Conservation (phyloP, 2,329 filamentous ascomycete genomes). For the Diaporthe destruens region DNA sequence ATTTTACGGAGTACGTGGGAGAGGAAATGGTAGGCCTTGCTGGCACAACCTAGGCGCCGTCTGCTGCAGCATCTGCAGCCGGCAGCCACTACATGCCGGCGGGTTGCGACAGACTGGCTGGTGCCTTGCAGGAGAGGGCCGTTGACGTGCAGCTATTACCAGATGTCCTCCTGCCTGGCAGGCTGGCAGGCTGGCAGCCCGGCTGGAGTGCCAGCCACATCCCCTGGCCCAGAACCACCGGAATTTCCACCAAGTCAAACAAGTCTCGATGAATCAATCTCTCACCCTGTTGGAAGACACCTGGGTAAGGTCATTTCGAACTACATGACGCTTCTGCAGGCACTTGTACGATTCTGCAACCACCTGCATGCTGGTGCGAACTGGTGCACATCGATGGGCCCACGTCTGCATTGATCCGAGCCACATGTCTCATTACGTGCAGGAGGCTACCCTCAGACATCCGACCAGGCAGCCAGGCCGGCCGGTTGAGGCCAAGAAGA, state of each 20-base stretch:
- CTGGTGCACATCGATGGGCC: conserved; percentile 12
- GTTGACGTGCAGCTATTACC: conserved; percentile 25
- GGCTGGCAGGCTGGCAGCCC: background rate
- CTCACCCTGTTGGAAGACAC: background rate
- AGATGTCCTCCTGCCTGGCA: background rate
- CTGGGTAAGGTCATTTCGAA: conserved; percentile 28
- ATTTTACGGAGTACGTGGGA: background rate
- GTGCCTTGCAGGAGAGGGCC: conserved; percentile 28
- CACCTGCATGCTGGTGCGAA: conserved; percentile 24
- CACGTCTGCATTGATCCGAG: conserved; percentile 32
- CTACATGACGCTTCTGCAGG: conserved; percentile 31
- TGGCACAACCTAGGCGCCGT: background rate
- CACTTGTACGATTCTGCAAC: conserved; percentile 35
- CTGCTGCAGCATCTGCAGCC: conserved; percentile 16
- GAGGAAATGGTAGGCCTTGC: background rate
- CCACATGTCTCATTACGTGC: conserved; percentile 31
- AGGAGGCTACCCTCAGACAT: conserved; percentile 27
- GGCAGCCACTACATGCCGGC: conserved; percentile 18
- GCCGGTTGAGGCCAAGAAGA: conserved; percentile 1
- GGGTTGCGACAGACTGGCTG: conserved; percentile 1
- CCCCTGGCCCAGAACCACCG: background rate
- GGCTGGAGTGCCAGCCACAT: conserved; percentile 6
- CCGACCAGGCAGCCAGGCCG: conserved; percentile 6
- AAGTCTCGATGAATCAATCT: background rate
- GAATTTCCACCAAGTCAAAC: conserved; percentile 3